phyloP scores from a whole-genome alignment of 805 yeast genomes.

The Wickerhamiella allomyrinae region DNA sequence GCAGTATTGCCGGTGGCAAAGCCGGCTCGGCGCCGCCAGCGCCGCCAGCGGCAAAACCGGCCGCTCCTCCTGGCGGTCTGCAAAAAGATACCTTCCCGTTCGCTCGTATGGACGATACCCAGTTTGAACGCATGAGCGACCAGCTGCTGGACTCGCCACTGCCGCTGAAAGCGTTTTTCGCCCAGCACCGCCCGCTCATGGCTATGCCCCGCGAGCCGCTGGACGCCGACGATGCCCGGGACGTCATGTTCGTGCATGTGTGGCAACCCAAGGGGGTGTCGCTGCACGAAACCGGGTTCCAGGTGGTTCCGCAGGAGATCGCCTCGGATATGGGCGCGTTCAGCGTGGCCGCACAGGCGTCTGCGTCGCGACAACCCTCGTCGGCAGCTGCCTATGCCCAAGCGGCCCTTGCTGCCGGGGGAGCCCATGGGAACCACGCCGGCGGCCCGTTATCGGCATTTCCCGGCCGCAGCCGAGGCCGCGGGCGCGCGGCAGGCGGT shows the following conservation, averaged over 20 bases:
- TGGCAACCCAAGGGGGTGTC: conserved; percentile 6
- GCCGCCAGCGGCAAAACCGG: conserved; percentile 8
- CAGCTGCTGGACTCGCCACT: conserved; percentile 15
- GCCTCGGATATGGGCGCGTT: conserved; percentile 28
- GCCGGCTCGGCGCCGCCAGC: not conserved
- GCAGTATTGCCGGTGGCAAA: not conserved
- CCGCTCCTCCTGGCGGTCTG: not conserved
- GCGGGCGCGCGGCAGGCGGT: no score
- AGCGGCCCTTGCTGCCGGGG: not conserved
- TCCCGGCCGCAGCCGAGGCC: not conserved
- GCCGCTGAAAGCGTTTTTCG: conserved; percentile 29
- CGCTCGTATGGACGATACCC: conserved; percentile 11
- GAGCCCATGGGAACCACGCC: not conserved
- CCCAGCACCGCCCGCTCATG: conserved; percentile 34
- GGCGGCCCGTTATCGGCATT: not conserved
- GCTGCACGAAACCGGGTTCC: conserved; percentile 13
- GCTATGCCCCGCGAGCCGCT: conserved; percentile 23
- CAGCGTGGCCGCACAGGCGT: conserved; percentile 4
- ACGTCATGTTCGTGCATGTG: conserved; percentile 19
- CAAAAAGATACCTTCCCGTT: conserved; percentile 14
- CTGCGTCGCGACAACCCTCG: not conserved
- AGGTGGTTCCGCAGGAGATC: conserved; percentile 27
- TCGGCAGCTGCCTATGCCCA: not conserved
- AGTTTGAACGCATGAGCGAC: conserved; percentile 16
- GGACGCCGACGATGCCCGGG: conserved; percentile 8